Base-by-base conservation (phyloP, 176 grass and related monocot species). In the Otatea glauca region DNA sequence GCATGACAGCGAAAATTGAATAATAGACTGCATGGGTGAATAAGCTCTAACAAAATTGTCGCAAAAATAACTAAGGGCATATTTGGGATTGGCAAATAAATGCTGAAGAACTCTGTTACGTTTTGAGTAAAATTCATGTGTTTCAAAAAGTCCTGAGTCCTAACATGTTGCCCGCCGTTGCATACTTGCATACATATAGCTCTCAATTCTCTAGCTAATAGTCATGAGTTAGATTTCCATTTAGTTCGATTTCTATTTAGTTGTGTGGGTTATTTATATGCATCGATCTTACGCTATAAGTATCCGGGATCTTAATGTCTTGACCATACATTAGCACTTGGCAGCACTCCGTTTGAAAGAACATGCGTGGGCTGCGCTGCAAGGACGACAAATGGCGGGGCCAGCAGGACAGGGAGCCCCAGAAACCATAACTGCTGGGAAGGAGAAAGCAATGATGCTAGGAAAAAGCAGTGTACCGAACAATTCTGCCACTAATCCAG, bases 401-500 rank as follows among this genome's bases (percentile, higher is more conserved):
- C 35, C 9, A 9, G 9, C 41, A 73, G 47, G 76, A 9, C 15
- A 42, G 37, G 54, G 35, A 42, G 5, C 23, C 85, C 62, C 44
- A 27, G 6, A 47, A 44, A 68, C 13, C 25, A 59, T 13, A 48
- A 18, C 27, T 65, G 55, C 51, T 32, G 17, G 27, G 49, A 51
- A 50, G 43, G 56, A 70, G 68, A 61, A 69, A 14, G 67, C 38
- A 37, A 60, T 1, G 15, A 42, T 47, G 68, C 53, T 12, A 67
- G 42, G 41, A 49, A 49, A 61, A 56, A 23, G 58, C 45, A 41
- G 29, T 45, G 34, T 27, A 79, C 74, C 68, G 6, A 88, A 5
- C 87, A 48, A 66, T 64, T 38, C 16, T 9, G 82, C 49, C 87
- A 42, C 76, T 67, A 42, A 66, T 65, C 45, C n/a, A 38, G 23